Conservation (phyloP, 2,329 filamentous ascomycete species). For the Pleomassaria siparia region DNA sequence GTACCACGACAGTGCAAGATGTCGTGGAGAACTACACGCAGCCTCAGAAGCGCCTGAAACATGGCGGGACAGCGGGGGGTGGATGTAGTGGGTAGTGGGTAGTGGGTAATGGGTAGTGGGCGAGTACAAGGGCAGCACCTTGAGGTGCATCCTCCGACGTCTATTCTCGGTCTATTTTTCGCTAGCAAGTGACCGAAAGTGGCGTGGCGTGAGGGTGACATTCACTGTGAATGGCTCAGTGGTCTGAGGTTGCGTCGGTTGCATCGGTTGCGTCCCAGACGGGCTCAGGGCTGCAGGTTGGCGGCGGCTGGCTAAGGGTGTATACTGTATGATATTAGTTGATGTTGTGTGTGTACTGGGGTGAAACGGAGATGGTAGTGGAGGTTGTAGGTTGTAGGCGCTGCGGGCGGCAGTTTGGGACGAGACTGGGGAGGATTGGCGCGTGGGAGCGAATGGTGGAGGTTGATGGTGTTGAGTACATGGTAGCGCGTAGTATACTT, state of each 20-base stretch:
- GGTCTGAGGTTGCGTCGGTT: conserved; percentile 23
- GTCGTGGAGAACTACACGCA: conserved; percentile 17
- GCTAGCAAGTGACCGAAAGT: conserved; percentile 16
- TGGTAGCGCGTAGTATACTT: too few species aligned
- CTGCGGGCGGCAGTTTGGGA: conserved; percentile 35
- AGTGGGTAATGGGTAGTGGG: too few species aligned
- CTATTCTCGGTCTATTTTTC: conserved; percentile 27
- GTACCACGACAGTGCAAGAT: conserved; percentile 9
- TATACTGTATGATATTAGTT: too few species aligned
- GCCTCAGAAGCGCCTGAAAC: conserved; percentile 40
- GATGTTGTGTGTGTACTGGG: too few species aligned
- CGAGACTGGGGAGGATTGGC: conserved; percentile 32
- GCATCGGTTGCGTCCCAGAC: conserved; percentile 21
- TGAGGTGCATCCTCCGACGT: conserved; percentile 9
- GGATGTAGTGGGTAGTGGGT: too few species aligned
- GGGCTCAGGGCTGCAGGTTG: conserved; percentile 38
- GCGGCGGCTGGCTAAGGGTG: conserved; percentile 40
- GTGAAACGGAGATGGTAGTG: too few species aligned
- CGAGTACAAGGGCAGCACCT: conserved; percentile 27
- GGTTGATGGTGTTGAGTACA: conserved; percentile 28
- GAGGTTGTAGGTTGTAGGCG: too few species aligned
- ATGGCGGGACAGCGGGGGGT: too few species aligned
- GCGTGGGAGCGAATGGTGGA: conserved; percentile 30
- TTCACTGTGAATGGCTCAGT: conserved; percentile 30
- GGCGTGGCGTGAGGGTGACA: conserved; percentile 16